Evolutionary conservation across 306 rosid species (phyloP).

Genomic region (Cucumis melo): DNA sequence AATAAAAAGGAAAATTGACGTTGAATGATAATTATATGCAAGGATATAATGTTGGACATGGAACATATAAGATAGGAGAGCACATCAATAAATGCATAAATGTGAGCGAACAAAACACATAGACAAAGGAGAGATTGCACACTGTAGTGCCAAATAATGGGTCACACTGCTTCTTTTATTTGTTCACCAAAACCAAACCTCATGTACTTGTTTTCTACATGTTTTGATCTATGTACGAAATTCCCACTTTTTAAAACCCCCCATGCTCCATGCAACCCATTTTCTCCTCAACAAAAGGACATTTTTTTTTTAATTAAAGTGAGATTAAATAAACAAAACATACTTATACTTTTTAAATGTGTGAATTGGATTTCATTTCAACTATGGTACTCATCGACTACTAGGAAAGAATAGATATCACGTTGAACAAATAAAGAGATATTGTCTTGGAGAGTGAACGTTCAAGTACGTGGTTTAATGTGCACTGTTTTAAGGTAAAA

Average conservation of each 20-base stretch:
- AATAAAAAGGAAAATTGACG: too few relatives aligned
- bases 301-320: neutral
- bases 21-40: too few relatives aligned
- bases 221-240: neutral
- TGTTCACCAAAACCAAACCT: neutral
- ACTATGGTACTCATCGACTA: too few relatives aligned
- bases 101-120: neutral
- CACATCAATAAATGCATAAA: neutral
- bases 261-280: neutral
- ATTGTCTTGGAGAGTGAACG: too few relatives aligned
- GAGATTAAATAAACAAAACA: too few relatives aligned
- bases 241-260: neutral
- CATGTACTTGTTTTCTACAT: neutral
- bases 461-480: too few relatives aligned
- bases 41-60: neutral
- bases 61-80: neutral
- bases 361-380: too few relatives aligned
- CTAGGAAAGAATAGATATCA: too few relatives aligned
- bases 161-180: neutral
- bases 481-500: too few relatives aligned
- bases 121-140: neutral
- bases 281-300: neutral
- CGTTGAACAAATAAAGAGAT: too few relatives aligned
- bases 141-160: conserved; percentile 2
- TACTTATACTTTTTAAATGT: too few relatives aligned